A percentile compares a stretch with the other conserved stretches of the same genome.
These are phyloP conservation scores for Pyracantha coccinea DNA, from an alignment of 331 rosid genomes.

Conservation along the genomic window DNA sequence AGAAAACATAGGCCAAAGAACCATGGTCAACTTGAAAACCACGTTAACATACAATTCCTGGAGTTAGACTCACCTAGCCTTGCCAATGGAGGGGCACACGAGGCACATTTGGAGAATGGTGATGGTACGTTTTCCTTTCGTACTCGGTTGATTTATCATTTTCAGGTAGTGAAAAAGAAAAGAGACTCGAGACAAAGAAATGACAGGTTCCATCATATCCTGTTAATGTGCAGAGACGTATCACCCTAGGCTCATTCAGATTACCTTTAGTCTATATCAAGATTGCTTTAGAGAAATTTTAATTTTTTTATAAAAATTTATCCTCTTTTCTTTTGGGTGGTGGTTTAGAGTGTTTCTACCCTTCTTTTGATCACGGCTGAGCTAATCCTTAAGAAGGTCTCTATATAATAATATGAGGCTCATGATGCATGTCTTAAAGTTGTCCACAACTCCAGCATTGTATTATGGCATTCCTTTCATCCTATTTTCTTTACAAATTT, in stretches of 20 bases:
- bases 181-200: not conserved
- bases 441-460: not conserved
- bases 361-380: not conserved
- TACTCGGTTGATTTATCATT: not conserved
- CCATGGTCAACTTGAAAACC: conserved; percentile 38
- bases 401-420: not conserved
- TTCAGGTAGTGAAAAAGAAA: not conserved
- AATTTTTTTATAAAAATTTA: not conserved
- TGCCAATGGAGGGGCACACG: conserved; percentile 36
- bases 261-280: not conserved
- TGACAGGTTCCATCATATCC: not conserved
- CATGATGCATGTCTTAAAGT: not conserved
- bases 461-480: not conserved
- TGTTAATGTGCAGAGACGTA: not conserved
- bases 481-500: not conserved
- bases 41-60: conserved; percentile 60
- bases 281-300: not conserved
- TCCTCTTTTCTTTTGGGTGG: not conserved
- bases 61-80: conserved; percentile 61
- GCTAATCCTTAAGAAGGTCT: not conserved
- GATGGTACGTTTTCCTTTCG: conserved; percentile 39
- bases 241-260: not conserved
- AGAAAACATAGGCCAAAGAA: conserved; percentile 33
- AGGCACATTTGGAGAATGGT: conserved; percentile 38
- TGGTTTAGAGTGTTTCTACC: not conserved